Evolutionary conservation across 1,284 basidiomycete genomes (phyloP).

Genomic region (Mycena citricolor): DNA sequence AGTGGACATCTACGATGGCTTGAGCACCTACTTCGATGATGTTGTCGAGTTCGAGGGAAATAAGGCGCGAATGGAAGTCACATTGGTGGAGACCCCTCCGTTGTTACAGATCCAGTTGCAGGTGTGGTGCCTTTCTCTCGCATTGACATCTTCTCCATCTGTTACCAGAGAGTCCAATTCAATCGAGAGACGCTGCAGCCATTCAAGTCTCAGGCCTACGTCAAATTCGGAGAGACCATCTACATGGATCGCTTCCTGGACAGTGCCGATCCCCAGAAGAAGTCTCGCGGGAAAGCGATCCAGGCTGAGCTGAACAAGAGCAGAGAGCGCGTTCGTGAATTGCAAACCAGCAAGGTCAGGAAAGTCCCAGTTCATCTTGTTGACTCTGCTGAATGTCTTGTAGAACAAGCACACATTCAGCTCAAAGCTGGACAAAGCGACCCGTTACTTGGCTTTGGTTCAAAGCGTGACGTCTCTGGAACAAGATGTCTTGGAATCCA

Average conservation of each 20-base stretch:
- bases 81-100: constrained; percentile 85
- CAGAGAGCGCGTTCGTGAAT: constrained; percentile 60
- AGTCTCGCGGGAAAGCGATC: constrained; percentile 65
- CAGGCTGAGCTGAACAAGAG: constrained; percentile 63
- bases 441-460: constrained; percentile 53
- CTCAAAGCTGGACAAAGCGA: constrained; percentile 51
- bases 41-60: constrained; percentile 87
- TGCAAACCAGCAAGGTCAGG: constrained; percentile 68
- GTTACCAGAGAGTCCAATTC: constrained; percentile 87
- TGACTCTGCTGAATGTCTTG: not conserved
- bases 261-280: constrained; percentile 68
- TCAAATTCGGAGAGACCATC: constrained; percentile 86
- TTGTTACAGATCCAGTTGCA: constrained; percentile 94
- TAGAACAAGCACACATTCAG: constrained; percentile 64
- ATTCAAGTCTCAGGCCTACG: constrained; percentile 95
- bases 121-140: constrained; percentile 42
- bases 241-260: constrained; percentile 93
- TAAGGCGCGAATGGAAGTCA: constrained; percentile 86
- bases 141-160: constrained; percentile 3
- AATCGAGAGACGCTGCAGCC: constrained; percentile 86
- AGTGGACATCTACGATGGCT: constrained; percentile 90
- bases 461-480: constrained; percentile 48
- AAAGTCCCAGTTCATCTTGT: constrained; percentile 32
- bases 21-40: constrained; percentile 91
- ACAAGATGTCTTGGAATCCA: constrained; percentile 46